Percentiles rank a stretch among this genome's conserved stretches.
Evolutionary conservation across 768 basidiomycete species (phyloP).

Genomic region (Termitomyces sp.): DNA sequence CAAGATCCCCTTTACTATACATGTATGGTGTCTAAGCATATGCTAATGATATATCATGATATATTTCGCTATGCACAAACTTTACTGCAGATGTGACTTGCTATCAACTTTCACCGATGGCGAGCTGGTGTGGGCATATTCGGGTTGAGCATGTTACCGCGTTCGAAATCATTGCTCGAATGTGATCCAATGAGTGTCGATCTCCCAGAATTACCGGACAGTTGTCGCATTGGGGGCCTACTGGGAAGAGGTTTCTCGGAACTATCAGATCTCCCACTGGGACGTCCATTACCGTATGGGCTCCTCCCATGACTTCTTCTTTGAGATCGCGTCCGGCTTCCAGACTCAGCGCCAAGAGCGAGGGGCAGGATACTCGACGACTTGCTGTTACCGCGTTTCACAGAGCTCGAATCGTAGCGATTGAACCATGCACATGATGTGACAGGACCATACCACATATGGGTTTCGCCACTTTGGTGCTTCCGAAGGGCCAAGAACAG

Average conservation of each 20-base stretch:
- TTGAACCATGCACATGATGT: slow-evolving; percentile 74
- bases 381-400: slow-evolving; percentile 30
- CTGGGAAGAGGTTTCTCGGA: slow-evolving; percentile 23
- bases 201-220: slow-evolving; percentile 24
- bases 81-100: background rate
- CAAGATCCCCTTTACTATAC: background rate
- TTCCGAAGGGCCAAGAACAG: slow-evolving; percentile 38
- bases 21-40: background rate
- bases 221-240: slow-evolving; percentile 25
- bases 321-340: slow-evolving; percentile 8
- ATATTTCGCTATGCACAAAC: background rate
- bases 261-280: slow-evolving; percentile 6
- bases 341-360: slow-evolving; percentile 10
- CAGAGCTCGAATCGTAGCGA: slow-evolving; percentile 38
- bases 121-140: slow-evolving; percentile 21
- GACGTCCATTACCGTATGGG: slow-evolving; percentile 16
- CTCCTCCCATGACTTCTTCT: slow-evolving; percentile 7
- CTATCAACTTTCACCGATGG: slow-evolving; percentile 21
- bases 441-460: slow-evolving; percentile 70
- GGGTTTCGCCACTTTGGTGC: slow-evolving; percentile 40
- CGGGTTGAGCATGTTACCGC: slow-evolving; percentile 40
- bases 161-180: slow-evolving; percentile 32
- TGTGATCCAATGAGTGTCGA: slow-evolving; percentile 29
- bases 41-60: background rate
- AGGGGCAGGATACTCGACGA: slow-evolving; percentile 36